Percentiles rank a stretch among this genome's conserved stretches.
phyloP scores from a whole-genome alignment of 2,329 filamentous ascomycete species.

The Mariannaea elegans region DNA sequence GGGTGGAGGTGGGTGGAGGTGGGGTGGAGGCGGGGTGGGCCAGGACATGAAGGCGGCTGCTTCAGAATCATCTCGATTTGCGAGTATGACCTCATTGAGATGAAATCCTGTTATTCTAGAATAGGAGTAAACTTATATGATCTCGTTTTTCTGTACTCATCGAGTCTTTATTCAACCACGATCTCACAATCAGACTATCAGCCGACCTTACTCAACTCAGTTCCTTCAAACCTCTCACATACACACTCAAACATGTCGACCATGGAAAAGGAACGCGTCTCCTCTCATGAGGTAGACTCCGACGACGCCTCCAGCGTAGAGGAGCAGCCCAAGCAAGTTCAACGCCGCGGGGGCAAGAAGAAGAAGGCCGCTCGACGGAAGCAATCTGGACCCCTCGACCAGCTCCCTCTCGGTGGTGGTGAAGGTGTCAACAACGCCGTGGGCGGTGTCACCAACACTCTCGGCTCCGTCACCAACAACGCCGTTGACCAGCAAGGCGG shows the following conservation, averaged over 20 bases:
- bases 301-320: constrained; percentile 37
- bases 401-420: constrained; percentile 48
- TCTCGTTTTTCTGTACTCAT: not conserved
- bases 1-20: not conserved
- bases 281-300: constrained; percentile 31
- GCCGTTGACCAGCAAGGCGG: constrained; percentile 48
- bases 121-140: constrained; percentile 35
- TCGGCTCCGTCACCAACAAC: constrained; percentile 51
- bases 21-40: not conserved
- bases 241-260: constrained; percentile 34
- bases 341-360: constrained; percentile 42
- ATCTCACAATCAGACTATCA: not conserved
- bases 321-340: constrained; percentile 31
- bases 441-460: constrained; percentile 51
- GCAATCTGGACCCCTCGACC: constrained; percentile 47
- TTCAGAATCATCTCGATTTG: constrained; percentile 26
- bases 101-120: constrained; percentile 42
- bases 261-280: constrained; percentile 41
- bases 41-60: not conserved
- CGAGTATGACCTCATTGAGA: constrained; percentile 41
- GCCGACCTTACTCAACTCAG: not conserved
- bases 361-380: constrained; percentile 41
- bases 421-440: constrained; percentile 48
- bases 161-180: not conserved
- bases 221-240: not conserved